Evolutionary conservation across 2,329 filamentous ascomycete genomes (phyloP).

Genomic region (Clonostachys rosea): DNA sequence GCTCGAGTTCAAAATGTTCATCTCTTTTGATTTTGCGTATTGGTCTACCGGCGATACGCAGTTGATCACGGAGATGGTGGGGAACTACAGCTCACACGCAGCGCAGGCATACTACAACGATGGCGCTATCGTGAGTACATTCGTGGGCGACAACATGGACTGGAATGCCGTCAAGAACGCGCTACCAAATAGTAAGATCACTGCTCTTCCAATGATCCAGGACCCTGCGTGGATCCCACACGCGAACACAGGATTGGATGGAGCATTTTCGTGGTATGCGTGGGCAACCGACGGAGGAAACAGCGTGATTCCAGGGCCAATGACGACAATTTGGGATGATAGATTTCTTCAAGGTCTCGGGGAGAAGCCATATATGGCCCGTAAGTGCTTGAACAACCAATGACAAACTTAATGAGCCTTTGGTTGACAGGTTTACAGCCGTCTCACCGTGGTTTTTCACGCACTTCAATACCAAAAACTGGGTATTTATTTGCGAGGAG

Average conservation of each 20-base stretch:
- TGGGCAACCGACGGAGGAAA: slow-evolving; percentile 13
- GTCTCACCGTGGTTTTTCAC: slow-evolving; percentile 14
- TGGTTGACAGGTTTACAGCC: slow-evolving; percentile 2
- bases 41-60: slow-evolving; percentile 10
- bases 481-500: slow-evolving; percentile 13
- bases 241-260: slow-evolving; percentile 8
- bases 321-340: slow-evolving; percentile 11
- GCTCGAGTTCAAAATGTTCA: slow-evolving; percentile 11
- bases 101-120: slow-evolving; percentile 10
- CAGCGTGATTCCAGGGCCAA: slow-evolving; percentile 9
- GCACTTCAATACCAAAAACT: slow-evolving; percentile 13
- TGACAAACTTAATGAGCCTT: not conserved
- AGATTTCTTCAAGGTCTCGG: slow-evolving; percentile 7
- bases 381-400: slow-evolving; percentile 5
- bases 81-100: slow-evolving; percentile 7
- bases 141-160: slow-evolving; percentile 12
- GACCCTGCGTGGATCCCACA: slow-evolving; percentile 7
- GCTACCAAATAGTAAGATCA: slow-evolving; percentile 7
- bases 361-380: slow-evolving; percentile 11
- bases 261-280: slow-evolving; percentile 12
- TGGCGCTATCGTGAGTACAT: slow-evolving; percentile 12
- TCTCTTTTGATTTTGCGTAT: slow-evolving; percentile 14
- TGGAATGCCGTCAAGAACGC: slow-evolving; percentile 11
- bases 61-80: slow-evolving; percentile 8
- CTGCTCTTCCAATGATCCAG: slow-evolving; percentile 10